phyloP scores from a whole-genome alignment of 257 asterid genomes.

The Solanum habrochaites region DNA sequence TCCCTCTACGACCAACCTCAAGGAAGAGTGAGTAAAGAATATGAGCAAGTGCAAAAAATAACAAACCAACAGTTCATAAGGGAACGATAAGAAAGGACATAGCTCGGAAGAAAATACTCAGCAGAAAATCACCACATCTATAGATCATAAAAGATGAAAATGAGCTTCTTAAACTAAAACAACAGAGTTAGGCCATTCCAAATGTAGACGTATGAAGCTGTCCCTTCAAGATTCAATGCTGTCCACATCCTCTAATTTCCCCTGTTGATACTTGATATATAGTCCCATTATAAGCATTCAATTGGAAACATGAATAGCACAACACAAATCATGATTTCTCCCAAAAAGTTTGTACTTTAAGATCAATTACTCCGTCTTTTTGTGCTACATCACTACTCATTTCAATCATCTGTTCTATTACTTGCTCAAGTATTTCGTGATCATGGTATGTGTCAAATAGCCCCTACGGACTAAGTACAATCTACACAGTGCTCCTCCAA shows the following conservation, averaged over 20 bases:
- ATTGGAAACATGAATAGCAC: background rate
- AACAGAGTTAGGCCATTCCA: background rate
- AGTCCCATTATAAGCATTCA: background rate
- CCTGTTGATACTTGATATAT: background rate
- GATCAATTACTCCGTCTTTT: background rate
- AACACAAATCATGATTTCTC: background rate
- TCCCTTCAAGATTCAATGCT: background rate
- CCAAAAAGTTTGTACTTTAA: background rate
- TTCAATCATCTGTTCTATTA: background rate
- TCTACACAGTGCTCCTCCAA: background rate
- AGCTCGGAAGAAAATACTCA: background rate
- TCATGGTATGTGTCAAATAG: rapidly evolving
- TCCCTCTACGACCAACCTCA: too few species aligned
- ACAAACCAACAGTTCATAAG: background rate
- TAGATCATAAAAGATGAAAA: background rate
- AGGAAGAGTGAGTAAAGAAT: background rate
- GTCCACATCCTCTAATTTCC: background rate
- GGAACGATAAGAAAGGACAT: background rate
- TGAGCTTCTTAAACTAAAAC: background rate
- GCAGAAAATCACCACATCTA: background rate
- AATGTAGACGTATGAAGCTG: background rate
- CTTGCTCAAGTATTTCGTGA: background rate
- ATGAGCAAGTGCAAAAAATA: background rate
- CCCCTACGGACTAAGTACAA: background rate
- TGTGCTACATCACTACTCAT: background rate